A percentile compares a stretch with the other conserved stretches of the same genome.
Evolutionary conservation across 176 grass and related monocot genomes (phyloP).

Genomic region (Hsuehochloa calcarea): DNA sequence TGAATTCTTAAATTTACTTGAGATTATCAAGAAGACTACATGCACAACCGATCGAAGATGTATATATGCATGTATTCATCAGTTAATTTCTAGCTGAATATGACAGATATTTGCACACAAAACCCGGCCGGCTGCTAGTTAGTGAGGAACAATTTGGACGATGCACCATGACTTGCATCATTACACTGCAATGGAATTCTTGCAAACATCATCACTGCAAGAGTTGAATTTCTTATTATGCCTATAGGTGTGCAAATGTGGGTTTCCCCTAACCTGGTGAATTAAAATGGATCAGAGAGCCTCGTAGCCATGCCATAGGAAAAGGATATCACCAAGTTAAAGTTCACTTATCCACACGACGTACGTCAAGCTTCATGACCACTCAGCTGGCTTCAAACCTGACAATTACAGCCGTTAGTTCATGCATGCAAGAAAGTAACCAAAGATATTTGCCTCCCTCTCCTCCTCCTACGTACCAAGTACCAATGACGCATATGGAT

Average conservation of each 20-base stretch:
- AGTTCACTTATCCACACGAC: not conserved
- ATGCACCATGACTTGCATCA: constrained; percentile 27
- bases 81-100: constrained; percentile 6
- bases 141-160: constrained; percentile 6
- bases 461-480: not conserved
- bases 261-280: constrained; percentile 47
- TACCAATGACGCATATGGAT: constrained; percentile 7
- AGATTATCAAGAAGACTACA: constrained; percentile 10
- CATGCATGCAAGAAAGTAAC: constrained; percentile 12
- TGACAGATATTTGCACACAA: not conserved
- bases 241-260: constrained; percentile 22
- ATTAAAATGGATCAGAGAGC: constrained; percentile 15
- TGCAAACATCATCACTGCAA: constrained; percentile 28
- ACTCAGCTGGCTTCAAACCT: constrained; percentile 7
- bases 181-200: constrained; percentile 20
- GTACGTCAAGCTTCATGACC: constrained; percentile 2
- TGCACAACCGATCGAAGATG: constrained; percentile 5
- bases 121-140: not conserved
- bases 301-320: constrained; percentile 36
- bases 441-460: constrained; percentile 32
- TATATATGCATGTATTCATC: not conserved
- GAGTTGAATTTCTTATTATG: constrained; percentile 29
- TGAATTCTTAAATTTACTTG: not conserved
- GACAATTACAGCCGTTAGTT: constrained; percentile 42
- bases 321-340: constrained; percentile 37